Percentiles rank a stretch among this genome's conserved stretches.
phyloP scores from a whole-genome alignment of 2,329 filamentous ascomycete species.

The Phyllosticta capitalensis region DNA sequence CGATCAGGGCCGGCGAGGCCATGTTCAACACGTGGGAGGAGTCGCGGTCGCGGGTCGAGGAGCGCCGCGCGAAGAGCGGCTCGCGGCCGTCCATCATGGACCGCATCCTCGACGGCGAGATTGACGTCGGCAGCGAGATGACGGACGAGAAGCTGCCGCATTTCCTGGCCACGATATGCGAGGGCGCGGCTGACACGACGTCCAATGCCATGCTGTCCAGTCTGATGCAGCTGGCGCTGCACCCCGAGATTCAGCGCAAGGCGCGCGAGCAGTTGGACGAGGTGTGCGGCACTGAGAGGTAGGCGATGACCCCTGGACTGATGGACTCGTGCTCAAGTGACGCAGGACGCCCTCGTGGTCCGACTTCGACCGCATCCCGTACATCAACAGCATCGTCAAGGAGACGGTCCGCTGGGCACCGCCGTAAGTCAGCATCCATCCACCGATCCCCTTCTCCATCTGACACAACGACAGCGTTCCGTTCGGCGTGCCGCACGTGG shows the following conservation, averaged over 20 bases:
- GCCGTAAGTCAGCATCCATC: constrained; percentile 16
- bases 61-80: constrained; percentile 11
- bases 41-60: constrained; percentile 10
- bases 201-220: constrained; percentile 26
- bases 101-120: constrained; percentile 8
- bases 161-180: constrained; percentile 25
- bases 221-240: constrained; percentile 21
- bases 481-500: constrained; percentile 16
- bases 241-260: constrained; percentile 18
- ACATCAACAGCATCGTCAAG: constrained; percentile 23
- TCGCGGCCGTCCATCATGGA: constrained; percentile 12
- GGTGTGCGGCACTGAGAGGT: constrained; percentile 7
- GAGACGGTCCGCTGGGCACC: constrained; percentile 27
- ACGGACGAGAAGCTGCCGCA: constrained; percentile 25
- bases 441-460: not conserved
- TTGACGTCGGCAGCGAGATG: constrained; percentile 12
- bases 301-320: not conserved
- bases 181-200: constrained; percentile 30
- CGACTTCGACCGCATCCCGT: constrained; percentile 23
- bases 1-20: constrained; percentile 13
- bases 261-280: constrained; percentile 22
- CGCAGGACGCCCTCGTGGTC: constrained; percentile 18
- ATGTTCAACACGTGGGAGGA: constrained; percentile 12
- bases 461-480: constrained; percentile 8
- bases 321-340: constrained; percentile 9